phyloP scores from a whole-genome alignment of 345 rosid genomes.

The Heritiera fomes region DNA sequence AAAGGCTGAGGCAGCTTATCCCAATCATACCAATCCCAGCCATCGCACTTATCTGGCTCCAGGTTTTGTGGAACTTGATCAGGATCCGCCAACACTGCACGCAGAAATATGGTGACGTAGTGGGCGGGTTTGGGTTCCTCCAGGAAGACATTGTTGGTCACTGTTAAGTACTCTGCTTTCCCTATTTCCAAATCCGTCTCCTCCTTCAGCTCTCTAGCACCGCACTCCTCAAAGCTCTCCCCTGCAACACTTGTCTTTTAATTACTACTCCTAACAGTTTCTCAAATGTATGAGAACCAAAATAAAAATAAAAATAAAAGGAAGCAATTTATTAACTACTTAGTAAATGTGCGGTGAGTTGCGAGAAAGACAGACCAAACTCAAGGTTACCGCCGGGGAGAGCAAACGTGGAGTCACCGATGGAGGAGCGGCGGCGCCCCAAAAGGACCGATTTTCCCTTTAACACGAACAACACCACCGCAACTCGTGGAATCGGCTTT shows the following conservation, averaged over 20 bases:
- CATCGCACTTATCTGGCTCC: conserved; percentile 71
- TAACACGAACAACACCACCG: conserved; percentile 66
- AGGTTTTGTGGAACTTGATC: conserved; percentile 51
- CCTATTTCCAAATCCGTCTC: conserved; percentile 68
- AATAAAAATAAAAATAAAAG: background rate
- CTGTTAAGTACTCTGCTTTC: conserved; percentile 55
- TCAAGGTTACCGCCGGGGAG: conserved; percentile 98
- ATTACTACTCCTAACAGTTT: background rate
- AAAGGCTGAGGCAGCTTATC: conserved; percentile 63
- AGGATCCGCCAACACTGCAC: conserved; percentile 49
- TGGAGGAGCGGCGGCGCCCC: conserved; percentile 70
- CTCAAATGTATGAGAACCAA: background rate
- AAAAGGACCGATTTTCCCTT: conserved; percentile 63
- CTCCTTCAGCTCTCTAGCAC: conserved; percentile 71
- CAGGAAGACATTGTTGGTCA: conserved; percentile 55
- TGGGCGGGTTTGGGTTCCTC: conserved; percentile 65
- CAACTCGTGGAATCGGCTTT: conserved; percentile 59
- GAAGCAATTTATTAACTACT: background rate
- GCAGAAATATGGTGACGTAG: conserved; percentile 60
- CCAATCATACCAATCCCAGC: conserved; percentile 92
- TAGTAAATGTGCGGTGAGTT: background rate
- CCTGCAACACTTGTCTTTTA: conserved; percentile 37
- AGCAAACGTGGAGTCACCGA: conserved; percentile 74
- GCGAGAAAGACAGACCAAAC: conserved; percentile 52
- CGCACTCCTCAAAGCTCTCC: conserved; percentile 87